Evolutionary conservation across 2,329 filamentous ascomycete species (phyloP), one percentile per base, ranked within the genome.

Genomic region (Trichoderma oligosporum): DNA sequence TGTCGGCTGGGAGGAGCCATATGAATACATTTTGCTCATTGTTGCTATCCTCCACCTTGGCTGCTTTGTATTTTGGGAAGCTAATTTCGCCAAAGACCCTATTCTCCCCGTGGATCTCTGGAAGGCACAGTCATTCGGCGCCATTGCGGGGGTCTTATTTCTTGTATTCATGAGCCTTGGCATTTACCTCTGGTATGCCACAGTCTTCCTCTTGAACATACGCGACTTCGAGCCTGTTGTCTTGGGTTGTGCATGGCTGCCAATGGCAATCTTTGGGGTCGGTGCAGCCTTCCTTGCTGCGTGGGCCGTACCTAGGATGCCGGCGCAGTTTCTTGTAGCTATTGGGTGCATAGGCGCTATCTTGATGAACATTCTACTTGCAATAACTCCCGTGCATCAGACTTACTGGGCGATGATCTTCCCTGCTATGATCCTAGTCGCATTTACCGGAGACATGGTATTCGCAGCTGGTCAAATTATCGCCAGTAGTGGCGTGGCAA

Each of bases 391-490:
- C 2, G 24, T 29, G 4, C 47, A 51, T 12, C 47, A 51, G n/a
- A n/a, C 11, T 9, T 51, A 39, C n/a, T 51, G 47, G 47, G 47
- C 47, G 7, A 51, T 51, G 47, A 16, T 51, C 2, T 35, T 39
- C 2, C 47, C 47, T 7, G 47, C 47, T 20, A 51, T 51, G 22
- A 20, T 51, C 9, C 31, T 51, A 11, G 47, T 31, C 1, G 47
- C 29, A 7, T 51, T 33, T 39, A 51, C 47, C 1, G 47, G 47
- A 9, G 47, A 51, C n/a, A 51, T 51, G 47, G 47, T 51, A 12
- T 51, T 51, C n/a, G 47, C 47, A 11, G 47, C 47, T 14, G 47
- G 47, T 3, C 47, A 51, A 39, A 51, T 51, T 11, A 39, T 51
- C 1, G 47, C 47, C 11, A 39, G 47, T 22, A 51, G 47, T 11